Conservation (phyloP, 2,329 filamentous ascomycete species). For the Aspergillus ochraceus region DNA sequence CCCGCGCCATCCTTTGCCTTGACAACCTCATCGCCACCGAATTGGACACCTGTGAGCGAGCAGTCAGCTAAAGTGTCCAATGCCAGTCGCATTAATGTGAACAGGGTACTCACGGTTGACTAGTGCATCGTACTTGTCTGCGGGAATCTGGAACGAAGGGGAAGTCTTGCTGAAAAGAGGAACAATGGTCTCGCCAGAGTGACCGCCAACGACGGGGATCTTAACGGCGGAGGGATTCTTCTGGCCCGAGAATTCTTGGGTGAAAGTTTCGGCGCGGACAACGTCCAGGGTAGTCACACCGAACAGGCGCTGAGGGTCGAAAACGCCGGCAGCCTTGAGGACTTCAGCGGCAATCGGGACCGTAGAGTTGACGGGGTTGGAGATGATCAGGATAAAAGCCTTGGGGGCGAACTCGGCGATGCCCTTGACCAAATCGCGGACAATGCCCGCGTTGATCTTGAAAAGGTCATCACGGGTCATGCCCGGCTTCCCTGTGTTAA, state of each 20-base stretch:
- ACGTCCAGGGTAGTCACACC: conserved; percentile 98
- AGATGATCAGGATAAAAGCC: conserved; percentile 94
- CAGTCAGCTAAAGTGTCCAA: neutral
- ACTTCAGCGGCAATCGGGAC: conserved; percentile 97
- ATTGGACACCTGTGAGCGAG: conserved; percentile 68
- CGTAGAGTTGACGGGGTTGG: conserved; percentile 99
- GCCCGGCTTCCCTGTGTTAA: conserved; percentile 80
- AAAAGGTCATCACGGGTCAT: conserved; percentile 99
- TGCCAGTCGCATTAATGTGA: neutral
- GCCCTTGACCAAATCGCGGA: conserved; percentile 87
- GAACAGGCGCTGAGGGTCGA: conserved; percentile 93
- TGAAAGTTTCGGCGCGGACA: conserved; percentile 96
- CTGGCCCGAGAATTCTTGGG: conserved; percentile 79
- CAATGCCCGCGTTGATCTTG: conserved; percentile 99
- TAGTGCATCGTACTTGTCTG: conserved; percentile 85
- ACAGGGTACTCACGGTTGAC: conserved; percentile 67
- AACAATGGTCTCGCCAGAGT: conserved; percentile 98
- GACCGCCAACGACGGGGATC: conserved; percentile 92
- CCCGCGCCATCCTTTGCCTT: conserved; percentile 91
- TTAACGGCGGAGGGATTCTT: conserved; percentile 78
- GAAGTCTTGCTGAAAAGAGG: conserved; percentile 92
- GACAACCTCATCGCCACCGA: conserved; percentile 96
- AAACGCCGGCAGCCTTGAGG: conserved; percentile 88
- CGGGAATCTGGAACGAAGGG: conserved; percentile 76
- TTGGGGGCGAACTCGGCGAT: conserved; percentile 87